These are phyloP conservation scores for Euptelea pleiosperma DNA, from an alignment of 164 flowering plant species.

Conservation along the genomic window DNA sequence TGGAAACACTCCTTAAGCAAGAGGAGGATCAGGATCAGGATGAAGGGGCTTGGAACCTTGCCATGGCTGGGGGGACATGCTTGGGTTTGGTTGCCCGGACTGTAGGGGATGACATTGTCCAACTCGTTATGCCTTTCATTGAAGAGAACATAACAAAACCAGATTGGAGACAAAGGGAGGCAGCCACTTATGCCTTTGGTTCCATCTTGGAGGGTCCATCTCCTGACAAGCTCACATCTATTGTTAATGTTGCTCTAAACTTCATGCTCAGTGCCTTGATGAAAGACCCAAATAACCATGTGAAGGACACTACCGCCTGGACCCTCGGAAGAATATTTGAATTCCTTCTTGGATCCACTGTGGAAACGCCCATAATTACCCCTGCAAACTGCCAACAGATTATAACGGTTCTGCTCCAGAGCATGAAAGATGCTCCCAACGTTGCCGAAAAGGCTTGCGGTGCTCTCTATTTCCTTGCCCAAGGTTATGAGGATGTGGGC, in stretches of 20 bases:
- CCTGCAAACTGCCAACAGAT: slow-evolving; percentile 57
- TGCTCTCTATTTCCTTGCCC: slow-evolving; percentile 71
- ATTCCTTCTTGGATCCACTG: slow-evolving; percentile 54
- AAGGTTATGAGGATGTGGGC: slow-evolving; percentile 56
- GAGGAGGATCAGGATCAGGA: slow-evolving; percentile 80
- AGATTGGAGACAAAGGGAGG: slow-evolving; percentile 73
- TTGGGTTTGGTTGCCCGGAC: slow-evolving; percentile 66
- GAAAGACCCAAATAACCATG: slow-evolving; percentile 56
- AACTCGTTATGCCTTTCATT: slow-evolving; percentile 65
- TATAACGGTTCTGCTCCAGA: slow-evolving; percentile 54
- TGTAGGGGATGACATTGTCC: slow-evolving; percentile 72
- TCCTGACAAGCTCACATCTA: slow-evolving; percentile 51
- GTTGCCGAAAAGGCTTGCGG: too few relatives aligned
- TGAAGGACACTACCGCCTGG: slow-evolving; percentile 78
- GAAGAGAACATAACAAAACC: slow-evolving; percentile 62
- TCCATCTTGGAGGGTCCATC: slow-evolving; percentile 73
- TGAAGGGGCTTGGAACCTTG: slow-evolving; percentile 72
- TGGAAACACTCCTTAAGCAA: slow-evolving; percentile 69
- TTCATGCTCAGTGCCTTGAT: slow-evolving; percentile 67
- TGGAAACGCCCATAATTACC: slow-evolving; percentile 48
- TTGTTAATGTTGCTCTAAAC: slow-evolving; percentile 52
- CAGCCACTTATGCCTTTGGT: slow-evolving; percentile 75
- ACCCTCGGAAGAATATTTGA: slow-evolving; percentile 72
- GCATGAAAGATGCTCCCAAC: slow-evolving; percentile 66
- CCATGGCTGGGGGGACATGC: slow-evolving; percentile 82